Base-by-base conservation (phyloP, 805 yeast species). In the Ogataea paraovalis region DNA sequence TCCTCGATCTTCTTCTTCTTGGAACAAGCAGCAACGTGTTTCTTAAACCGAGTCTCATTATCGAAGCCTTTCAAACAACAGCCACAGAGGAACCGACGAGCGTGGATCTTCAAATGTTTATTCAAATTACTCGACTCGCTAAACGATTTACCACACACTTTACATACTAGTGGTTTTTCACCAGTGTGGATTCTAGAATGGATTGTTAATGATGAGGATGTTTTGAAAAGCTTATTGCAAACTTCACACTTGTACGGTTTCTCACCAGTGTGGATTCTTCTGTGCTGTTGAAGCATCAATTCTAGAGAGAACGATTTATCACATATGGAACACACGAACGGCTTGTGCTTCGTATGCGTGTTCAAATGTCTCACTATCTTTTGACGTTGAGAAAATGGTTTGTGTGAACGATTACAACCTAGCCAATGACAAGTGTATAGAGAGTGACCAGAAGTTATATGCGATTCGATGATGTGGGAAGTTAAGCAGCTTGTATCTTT, bases 161-260 rank as follows among this genome's bases (percentile, higher is more conserved):
- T 83, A 66, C 98, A 92, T 30, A 66, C 70, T 54, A 92, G 70
- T 2, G 97, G 97, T 64, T 85, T 88, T 50, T 85, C 92, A 2
- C 97, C 97, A 0, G 96, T 86, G 65, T 92, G 99, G 2, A 83
- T 83, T 50, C 98, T 73, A 41, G 77, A 66, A 67, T 94, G 98
- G 27, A 92, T 88, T 1, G 89, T 84, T 40, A 91, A 71, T 14
- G 94, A 83, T 3, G 94, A 83, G 25, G 87, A 78, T 2, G 96
- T 88, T 10, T 96, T 85, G 69, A 92, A 92, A 22, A 71, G 63
- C 63, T 89, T 91, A 4, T 78, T 83, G 65, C 99, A 92, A 1
- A 71, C 61, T 22, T 75, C 70, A 65, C 99, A 92, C 45, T 65
- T 65, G 63, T 75, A 90, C 1, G 98, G 98, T 59, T 82, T 86